Evolutionary conservation across 306 rosid species (phyloP).

Genomic region (Carpinus fangiana): DNA sequence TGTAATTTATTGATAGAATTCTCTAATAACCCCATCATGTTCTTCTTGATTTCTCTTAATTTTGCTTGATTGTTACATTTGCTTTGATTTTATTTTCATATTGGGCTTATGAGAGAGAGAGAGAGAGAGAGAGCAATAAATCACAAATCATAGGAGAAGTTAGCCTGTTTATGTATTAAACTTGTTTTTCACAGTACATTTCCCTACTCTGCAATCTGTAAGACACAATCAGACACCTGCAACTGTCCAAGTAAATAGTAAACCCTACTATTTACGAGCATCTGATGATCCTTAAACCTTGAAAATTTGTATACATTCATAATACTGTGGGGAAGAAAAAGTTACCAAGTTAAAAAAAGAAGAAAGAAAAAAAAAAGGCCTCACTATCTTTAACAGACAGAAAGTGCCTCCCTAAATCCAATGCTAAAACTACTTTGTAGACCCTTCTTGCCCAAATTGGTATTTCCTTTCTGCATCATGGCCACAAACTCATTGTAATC

Average conservation of each 20-base stretch:
- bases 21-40: too few relatives aligned
- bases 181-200: background rate
- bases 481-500: slow-evolving; percentile 92
- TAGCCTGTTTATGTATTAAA: background rate
- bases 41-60: too few relatives aligned
- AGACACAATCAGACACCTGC: slow-evolving; percentile 7
- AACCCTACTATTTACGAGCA: slow-evolving; percentile 7
- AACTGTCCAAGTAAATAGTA: background rate
- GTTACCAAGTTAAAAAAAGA: background rate
- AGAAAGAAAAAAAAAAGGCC: background rate
- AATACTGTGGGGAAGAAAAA: background rate
- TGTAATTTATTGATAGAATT: too few relatives aligned
- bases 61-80: too few relatives aligned
- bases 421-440: slow-evolving; percentile 53
- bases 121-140: background rate
- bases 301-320: slow-evolving; percentile 6
- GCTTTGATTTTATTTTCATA: too few relatives aligned
- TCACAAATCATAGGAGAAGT: background rate
- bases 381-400: slow-evolving; percentile 55
- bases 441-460: slow-evolving; percentile 55
- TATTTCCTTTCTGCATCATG: slow-evolving; percentile 82
- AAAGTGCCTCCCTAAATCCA: slow-evolving; percentile 68
- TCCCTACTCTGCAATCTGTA: background rate
- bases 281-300: slow-evolving; percentile 7
- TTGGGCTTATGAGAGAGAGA: background rate